A percentile compares a stretch with the other conserved stretches of the same genome.
phyloP scores from a whole-genome alignment of 495 filamentous ascomycete species.

The Friedmanniomyces simplex region DNA sequence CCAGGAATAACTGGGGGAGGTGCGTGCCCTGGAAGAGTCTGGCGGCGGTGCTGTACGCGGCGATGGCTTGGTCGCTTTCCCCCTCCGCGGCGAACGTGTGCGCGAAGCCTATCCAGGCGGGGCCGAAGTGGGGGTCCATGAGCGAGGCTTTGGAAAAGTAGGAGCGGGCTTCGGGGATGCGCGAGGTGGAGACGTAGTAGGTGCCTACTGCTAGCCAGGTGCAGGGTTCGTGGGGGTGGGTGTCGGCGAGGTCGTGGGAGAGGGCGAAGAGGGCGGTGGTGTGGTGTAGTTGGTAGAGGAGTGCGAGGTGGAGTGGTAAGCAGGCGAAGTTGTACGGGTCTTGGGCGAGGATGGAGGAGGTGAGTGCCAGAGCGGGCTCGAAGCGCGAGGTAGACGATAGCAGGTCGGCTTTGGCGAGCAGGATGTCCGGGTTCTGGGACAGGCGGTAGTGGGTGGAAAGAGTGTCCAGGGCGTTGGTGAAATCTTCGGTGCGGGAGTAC shows the following conservation, averaged over 20 bases:
- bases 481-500: slow-evolving; percentile 75
- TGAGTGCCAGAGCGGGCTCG: slow-evolving; percentile 72
- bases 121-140: slow-evolving; percentile 95
- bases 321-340: slow-evolving; percentile 82
- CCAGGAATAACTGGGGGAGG: slow-evolving; percentile 88
- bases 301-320: slow-evolving; percentile 86
- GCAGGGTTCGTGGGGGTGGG: slow-evolving; percentile 79
- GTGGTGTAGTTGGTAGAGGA: slow-evolving; percentile 74
- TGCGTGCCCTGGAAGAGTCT: slow-evolving; percentile 95
- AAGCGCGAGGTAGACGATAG: slow-evolving; percentile 93
- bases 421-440: slow-evolving; percentile 74
- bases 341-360: slow-evolving; percentile 64
- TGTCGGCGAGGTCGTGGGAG: slow-evolving; percentile 88
- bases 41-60: slow-evolving; percentile 92
- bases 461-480: slow-evolving; percentile 79
- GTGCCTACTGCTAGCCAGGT: slow-evolving; percentile 90
- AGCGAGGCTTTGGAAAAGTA: slow-evolving; percentile 96
- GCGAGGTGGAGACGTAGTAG: slow-evolving; percentile 83
- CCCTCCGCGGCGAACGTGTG: slow-evolving; percentile 99
- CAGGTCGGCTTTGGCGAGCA: slow-evolving; percentile 83
- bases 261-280: slow-evolving; percentile 86
- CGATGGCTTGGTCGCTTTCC: slow-evolving; percentile 97
- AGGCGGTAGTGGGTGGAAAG: slow-evolving; percentile 91
- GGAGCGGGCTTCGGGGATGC: slow-evolving; percentile 83
- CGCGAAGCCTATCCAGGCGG: slow-evolving; percentile 98